phyloP scores from a whole-genome alignment of 2,329 filamentous ascomycete species.

The Fusarium domesticum region DNA sequence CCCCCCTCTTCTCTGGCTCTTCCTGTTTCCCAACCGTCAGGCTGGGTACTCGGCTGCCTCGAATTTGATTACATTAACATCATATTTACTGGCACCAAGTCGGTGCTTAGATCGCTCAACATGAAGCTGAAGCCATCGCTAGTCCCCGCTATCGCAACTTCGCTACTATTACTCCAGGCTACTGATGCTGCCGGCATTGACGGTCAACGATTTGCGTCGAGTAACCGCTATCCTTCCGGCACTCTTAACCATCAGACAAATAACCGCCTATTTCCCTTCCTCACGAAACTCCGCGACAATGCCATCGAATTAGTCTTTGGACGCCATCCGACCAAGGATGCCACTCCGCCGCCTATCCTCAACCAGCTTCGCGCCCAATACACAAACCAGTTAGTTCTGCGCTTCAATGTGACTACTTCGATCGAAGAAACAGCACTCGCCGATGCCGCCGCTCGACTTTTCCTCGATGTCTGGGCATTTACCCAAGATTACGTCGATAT shows the following conservation, averaged over 20 bases:
- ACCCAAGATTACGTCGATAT: conserved; percentile 82
- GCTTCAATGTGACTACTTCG: conserved; percentile 73
- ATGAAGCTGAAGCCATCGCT: conserved; percentile 28
- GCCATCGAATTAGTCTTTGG: conserved; percentile 51
- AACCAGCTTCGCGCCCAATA: conserved; percentile 52
- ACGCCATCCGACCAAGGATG: conserved; percentile 36
- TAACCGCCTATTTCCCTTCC: conserved; percentile 42
- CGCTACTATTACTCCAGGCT: conserved; percentile 27
- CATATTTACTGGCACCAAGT: conserved; percentile 4
- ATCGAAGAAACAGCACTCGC: conserved; percentile 68
- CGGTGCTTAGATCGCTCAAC: conserved; percentile 3
- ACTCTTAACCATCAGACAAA: conserved; percentile 13
- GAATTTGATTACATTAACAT: conserved; percentile 2
- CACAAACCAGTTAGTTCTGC: conserved; percentile 78
- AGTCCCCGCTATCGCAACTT: conserved; percentile 17
- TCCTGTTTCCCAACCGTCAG: neutral
- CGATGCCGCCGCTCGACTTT: conserved; percentile 70
- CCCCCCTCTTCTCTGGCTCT: neutral
- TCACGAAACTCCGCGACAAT: conserved; percentile 50
- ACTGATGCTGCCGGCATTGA: conserved; percentile 32
- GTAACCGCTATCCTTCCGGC: conserved; percentile 1
- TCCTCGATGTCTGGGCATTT: conserved; percentile 89
- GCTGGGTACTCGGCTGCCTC: neutral
- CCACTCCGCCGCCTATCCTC: conserved; percentile 23
- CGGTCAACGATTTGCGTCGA: conserved; percentile 21